Conservation (phyloP, 129 eudicot species). For the Scalesia atractyloides region DNA sequence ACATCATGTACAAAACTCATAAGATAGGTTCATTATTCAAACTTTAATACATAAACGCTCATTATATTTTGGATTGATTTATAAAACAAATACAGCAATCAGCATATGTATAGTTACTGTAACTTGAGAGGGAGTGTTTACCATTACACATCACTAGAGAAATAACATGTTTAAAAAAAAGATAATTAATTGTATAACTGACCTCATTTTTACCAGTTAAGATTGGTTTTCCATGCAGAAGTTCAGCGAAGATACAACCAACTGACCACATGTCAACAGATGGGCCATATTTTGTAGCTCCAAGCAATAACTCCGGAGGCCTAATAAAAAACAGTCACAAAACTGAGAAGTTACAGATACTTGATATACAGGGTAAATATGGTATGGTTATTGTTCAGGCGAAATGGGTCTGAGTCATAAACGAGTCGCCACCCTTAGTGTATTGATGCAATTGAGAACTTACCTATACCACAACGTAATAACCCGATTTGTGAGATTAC, state of each 20-base stretch:
- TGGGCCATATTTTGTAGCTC: conserved; percentile 93
- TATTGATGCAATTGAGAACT: not conserved
- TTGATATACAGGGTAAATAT: conserved; percentile 1
- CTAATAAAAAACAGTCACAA: conserved; percentile 42
- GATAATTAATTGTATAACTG: conserved; percentile 5
- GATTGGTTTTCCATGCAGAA: conserved; percentile 82
- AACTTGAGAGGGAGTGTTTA: conserved; percentile 3
- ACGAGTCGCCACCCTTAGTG: not conserved
- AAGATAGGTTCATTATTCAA: conserved; percentile 5
- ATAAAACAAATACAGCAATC: not conserved
- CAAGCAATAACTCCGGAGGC: conserved; percentile 98
- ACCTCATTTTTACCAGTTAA: conserved; percentile 94
- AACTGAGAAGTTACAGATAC: conserved; percentile 20
- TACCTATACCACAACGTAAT: conserved; percentile 98
- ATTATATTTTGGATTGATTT: not conserved
- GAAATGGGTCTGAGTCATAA: not conserved
- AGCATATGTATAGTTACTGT: not conserved
- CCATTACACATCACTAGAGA: conserved; percentile 6
- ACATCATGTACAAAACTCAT: not conserved
- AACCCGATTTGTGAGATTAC: conserved; percentile 90
- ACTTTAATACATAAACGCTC: conserved; percentile 21
- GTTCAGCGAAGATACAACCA: conserved; percentile 96
- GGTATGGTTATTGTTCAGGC: not conserved
- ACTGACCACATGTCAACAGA: conserved; percentile 99
- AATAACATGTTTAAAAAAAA: not conserved